Evolutionary conservation across 768 basidiomycete genomes (phyloP).

Genomic region (Chlorophyllum brunneum): DNA sequence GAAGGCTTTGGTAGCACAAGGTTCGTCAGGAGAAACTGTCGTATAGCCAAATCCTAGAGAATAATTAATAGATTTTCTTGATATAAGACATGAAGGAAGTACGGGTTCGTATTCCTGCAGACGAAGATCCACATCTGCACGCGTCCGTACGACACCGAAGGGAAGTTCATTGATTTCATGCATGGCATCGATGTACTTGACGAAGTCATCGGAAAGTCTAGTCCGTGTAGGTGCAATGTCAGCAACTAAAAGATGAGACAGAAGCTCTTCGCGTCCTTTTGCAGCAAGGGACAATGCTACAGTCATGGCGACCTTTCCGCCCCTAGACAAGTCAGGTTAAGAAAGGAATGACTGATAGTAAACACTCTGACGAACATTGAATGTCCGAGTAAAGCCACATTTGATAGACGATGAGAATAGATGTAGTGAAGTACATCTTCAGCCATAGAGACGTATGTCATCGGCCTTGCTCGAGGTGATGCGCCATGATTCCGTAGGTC

Average conservation of each 20-base stretch:
- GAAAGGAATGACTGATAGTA: not conserved
- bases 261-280: conserved; percentile 33
- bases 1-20: conserved; percentile 38
- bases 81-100: not conserved
- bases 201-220: conserved; percentile 59
- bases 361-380: conserved; percentile 63
- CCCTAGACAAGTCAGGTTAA: conserved; percentile 43
- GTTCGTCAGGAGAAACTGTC: conserved; percentile 88
- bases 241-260: conserved; percentile 63
- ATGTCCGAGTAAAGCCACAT: conserved; percentile 80
- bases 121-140: conserved; percentile 67
- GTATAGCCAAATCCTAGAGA: conserved; percentile 63
- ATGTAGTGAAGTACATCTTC: conserved; percentile 72
- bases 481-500: conserved; percentile 90
- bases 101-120: conserved; percentile 64
- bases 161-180: conserved; percentile 56
- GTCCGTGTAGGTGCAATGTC: conserved; percentile 77
- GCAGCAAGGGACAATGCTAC: conserved; percentile 46
- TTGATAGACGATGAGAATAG: conserved; percentile 42
- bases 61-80: not conserved
- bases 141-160: conserved; percentile 42
- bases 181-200: conserved; percentile 69
- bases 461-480: conserved; percentile 70
- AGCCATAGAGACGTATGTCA: conserved; percentile 80
- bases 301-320: conserved; percentile 80